Conservation (phyloP, 192 early-diverging fungal species). For the Coemansia sp. region DNA sequence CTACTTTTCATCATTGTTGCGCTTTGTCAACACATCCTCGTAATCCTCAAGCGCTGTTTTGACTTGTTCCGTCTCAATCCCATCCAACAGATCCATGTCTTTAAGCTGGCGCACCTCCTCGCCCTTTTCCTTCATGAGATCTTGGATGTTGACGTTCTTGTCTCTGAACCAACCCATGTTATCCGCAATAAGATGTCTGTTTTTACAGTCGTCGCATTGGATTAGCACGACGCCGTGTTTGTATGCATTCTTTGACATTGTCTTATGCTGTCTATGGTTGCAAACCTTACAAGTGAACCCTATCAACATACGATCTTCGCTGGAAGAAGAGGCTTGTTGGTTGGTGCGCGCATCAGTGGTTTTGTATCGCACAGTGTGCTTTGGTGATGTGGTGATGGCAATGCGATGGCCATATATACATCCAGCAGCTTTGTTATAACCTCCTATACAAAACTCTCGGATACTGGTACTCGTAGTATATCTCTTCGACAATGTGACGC, state of each 20-base stretch:
- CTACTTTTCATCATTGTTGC: constrained; percentile 8
- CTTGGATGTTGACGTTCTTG: constrained; percentile 71
- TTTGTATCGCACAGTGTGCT: constrained; percentile 4
- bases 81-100: constrained; percentile 36
- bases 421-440: background rate
- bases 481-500: background rate
- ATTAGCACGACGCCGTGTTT: constrained; percentile 91
- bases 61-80: constrained; percentile 37
- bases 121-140: constrained; percentile 76
- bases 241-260: constrained; percentile 92
- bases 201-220: constrained; percentile 86
- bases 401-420: too few relatives aligned
- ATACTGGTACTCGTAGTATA: background rate
- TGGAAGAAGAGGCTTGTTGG: background rate
- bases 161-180: constrained; percentile 94
- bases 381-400: background rate
- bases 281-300: constrained; percentile 97
- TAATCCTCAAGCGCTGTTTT: constrained; percentile 23
- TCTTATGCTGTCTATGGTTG: constrained; percentile 75
- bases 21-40: constrained; percentile 4
- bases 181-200: constrained; percentile 94
- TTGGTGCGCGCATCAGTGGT: constrained; percentile 10
- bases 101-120: constrained; percentile 63
- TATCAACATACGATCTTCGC: constrained; percentile 64
- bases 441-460: background rate